Percentiles rank a stretch among this genome's conserved stretches.
phyloP scores from a whole-genome alignment of 495 filamentous ascomycete species.

The Xylaria nigripes region DNA sequence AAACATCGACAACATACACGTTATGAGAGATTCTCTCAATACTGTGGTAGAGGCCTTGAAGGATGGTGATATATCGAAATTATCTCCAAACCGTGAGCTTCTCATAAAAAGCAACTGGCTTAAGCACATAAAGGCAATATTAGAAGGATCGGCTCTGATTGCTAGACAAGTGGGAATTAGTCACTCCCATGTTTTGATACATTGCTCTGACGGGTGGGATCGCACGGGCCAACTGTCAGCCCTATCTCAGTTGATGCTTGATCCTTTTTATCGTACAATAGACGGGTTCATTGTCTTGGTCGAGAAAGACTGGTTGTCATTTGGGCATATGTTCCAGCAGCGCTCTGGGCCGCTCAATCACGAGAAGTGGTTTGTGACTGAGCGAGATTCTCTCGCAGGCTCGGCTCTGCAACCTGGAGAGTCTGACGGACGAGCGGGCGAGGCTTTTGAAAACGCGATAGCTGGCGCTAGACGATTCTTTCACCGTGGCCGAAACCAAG shows the following conservation, averaged over 20 bases:
- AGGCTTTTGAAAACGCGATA: constrained; percentile 79
- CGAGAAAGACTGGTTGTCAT: constrained; percentile 97
- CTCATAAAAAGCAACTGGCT: constrained; percentile 83
- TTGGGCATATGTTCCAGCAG: constrained; percentile 94
- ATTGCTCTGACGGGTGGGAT: constrained; percentile 98
- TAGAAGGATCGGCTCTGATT: constrained; percentile 79
- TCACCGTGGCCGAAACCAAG: constrained; percentile 62
- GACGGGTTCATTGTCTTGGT: constrained; percentile 93
- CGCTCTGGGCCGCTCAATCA: constrained; percentile 76
- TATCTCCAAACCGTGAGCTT: constrained; percentile 76
- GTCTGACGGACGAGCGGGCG: constrained; percentile 52
- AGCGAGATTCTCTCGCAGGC: constrained; percentile 57
- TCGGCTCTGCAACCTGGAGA: constrained; percentile 46
- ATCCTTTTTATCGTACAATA: constrained; percentile 91
- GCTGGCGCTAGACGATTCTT: constrained; percentile 87
- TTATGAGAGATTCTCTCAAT: constrained; percentile 87
- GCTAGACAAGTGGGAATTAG: constrained; percentile 82
- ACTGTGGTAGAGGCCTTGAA: constrained; percentile 87
- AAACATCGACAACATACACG: constrained; percentile 99
- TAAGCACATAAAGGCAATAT: constrained; percentile 76
- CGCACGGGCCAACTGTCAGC: constrained; percentile 92
- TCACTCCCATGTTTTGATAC: constrained; percentile 91
- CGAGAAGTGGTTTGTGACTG: constrained; percentile 91
- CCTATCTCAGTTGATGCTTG: constrained; percentile 86
- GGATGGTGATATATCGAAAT: constrained; percentile 77